Evolutionary conservation across 352 stramenopile genomes (phyloP).

Genomic region (Phytopythium helicoides): DNA sequence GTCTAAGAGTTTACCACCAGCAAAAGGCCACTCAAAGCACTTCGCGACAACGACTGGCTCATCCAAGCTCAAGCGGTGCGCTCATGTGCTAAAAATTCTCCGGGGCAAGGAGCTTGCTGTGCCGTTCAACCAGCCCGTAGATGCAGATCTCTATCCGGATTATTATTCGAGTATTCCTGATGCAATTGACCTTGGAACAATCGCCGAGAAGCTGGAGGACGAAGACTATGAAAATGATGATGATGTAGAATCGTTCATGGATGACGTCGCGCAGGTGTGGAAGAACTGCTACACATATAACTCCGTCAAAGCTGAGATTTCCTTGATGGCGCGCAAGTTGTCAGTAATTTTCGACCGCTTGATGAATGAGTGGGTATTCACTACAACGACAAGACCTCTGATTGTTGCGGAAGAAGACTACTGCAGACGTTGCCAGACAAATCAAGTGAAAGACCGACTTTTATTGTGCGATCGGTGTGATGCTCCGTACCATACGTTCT

Average conservation of each 20-base stretch:
- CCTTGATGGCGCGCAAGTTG: slow-evolving; percentile 67
- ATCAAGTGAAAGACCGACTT: slow-evolving; percentile 60
- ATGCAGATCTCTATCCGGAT: slow-evolving; percentile 80
- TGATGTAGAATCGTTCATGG: slow-evolving; percentile 76
- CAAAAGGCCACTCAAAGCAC: slow-evolving; percentile 51
- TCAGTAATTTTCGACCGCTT: slow-evolving; percentile 75
- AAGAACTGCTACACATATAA: slow-evolving; percentile 89
- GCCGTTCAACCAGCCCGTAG: slow-evolving; percentile 84
- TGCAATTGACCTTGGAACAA: slow-evolving; percentile 81
- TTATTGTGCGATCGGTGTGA: slow-evolving; percentile 82
- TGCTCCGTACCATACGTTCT: slow-evolving; percentile 84
- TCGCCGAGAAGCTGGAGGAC: slow-evolving; percentile 81
- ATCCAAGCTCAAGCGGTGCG: slow-evolving; percentile 65
- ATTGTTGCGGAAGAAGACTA: slow-evolving; percentile 75
- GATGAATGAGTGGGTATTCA: slow-evolving; percentile 81
- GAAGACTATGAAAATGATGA: slow-evolving; percentile 84
- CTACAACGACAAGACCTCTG: slow-evolving; percentile 41
- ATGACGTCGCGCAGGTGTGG: slow-evolving; percentile 80
- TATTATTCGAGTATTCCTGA: slow-evolving; percentile 79
- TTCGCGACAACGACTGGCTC: slow-evolving; percentile 56
- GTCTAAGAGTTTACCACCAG: slow-evolving; percentile 34
- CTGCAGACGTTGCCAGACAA: slow-evolving; percentile 72
- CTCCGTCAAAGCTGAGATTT: slow-evolving; percentile 79
- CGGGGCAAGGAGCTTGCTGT: slow-evolving; percentile 72
- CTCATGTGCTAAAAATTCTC: slow-evolving; percentile 70